Evolutionary conservation across 352 stramenopile species (phyloP).

Genomic region (Lagenidium sp.): DNA sequence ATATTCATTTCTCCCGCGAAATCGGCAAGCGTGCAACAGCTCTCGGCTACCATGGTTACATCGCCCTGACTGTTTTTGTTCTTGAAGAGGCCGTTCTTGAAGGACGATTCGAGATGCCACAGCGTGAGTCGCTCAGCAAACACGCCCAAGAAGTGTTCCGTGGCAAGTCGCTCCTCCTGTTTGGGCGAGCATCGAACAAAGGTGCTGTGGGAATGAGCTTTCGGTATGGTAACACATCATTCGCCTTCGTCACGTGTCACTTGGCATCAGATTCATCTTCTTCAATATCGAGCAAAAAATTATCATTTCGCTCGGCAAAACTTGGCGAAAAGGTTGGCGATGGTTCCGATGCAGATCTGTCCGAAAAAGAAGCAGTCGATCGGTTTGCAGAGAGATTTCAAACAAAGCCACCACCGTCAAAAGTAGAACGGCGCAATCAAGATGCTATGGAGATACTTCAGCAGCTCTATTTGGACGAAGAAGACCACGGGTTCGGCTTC

Average conservation of each 20-base stretch:
- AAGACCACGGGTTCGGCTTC: constrained; percentile 83
- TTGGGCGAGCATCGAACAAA: constrained; percentile 69
- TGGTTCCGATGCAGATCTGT: neutral
- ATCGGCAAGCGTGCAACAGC: constrained; percentile 75
- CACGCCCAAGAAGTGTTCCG: constrained; percentile 63
- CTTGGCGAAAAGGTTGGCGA: neutral
- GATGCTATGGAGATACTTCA: constrained; percentile 78
- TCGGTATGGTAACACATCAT: constrained; percentile 46
- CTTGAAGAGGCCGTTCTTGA: constrained; percentile 45
- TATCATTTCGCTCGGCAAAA: constrained; percentile 14
- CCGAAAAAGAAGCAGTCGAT: too few species aligned
- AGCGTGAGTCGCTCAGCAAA: constrained; percentile 40
- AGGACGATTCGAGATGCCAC: constrained; percentile 61
- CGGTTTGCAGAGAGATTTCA: too few species aligned
- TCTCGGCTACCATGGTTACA: constrained; percentile 83
- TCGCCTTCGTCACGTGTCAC: constrained; percentile 73
- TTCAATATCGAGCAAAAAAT: constrained; percentile 16
- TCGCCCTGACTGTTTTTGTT: constrained; percentile 81
- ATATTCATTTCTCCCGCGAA: constrained; percentile 66
- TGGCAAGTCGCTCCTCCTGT: constrained; percentile 68
- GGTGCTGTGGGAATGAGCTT: constrained; percentile 54
- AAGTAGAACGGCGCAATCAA: constrained; percentile 71
- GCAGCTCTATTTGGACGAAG: constrained; percentile 68
- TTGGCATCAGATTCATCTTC: constrained; percentile 75
- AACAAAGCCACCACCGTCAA: constrained; percentile 30